A percentile compares a stretch with the other conserved stretches of the same genome.
Conservation (phyloP, 164 flowering plant genomes). For the Tetracentron sinense region DNA sequence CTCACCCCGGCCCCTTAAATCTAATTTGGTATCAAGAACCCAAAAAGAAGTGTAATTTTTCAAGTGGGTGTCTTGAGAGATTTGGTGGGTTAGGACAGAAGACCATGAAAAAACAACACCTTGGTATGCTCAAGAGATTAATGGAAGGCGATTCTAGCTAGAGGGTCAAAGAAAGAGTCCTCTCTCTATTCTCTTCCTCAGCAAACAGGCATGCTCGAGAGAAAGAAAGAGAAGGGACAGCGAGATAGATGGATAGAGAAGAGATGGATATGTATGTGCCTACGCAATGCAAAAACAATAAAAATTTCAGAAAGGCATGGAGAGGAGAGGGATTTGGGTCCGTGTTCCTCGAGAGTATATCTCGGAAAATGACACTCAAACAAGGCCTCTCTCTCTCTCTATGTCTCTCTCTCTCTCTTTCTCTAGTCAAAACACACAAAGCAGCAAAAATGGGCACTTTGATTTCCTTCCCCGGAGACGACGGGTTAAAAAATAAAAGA, state of each 20-base stretch:
- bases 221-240: conserved; percentile 14
- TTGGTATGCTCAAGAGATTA: conserved; percentile 8
- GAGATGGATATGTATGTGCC: conserved; percentile 11
- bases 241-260: neutral
- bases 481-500: conserved; percentile 51
- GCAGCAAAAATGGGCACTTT: conserved; percentile 25
- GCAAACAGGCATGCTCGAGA: conserved; percentile 30
- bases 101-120: neutral
- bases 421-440: conserved; percentile 37
- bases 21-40: neutral
- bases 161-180: neutral
- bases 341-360: conserved; percentile 51
- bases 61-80: neutral
- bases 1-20: neutral
- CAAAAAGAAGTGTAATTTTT: neutral
- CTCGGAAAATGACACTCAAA: conserved; percentile 67
- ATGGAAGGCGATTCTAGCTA: conserved; percentile 1
- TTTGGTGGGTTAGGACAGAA: neutral
- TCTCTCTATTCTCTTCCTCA: conserved; percentile 20
- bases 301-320: conserved; percentile 25
- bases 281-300: conserved; percentile 7
- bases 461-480: conserved; percentile 54
- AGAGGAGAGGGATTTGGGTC: conserved; percentile 29
- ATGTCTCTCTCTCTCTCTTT: conserved; percentile 9
- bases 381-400: conserved; percentile 31